These are phyloP conservation scores for Ophiostoma triangulosporum DNA, from an alignment of 2,329 filamentous ascomycete genomes.

Conservation along the genomic window DNA sequence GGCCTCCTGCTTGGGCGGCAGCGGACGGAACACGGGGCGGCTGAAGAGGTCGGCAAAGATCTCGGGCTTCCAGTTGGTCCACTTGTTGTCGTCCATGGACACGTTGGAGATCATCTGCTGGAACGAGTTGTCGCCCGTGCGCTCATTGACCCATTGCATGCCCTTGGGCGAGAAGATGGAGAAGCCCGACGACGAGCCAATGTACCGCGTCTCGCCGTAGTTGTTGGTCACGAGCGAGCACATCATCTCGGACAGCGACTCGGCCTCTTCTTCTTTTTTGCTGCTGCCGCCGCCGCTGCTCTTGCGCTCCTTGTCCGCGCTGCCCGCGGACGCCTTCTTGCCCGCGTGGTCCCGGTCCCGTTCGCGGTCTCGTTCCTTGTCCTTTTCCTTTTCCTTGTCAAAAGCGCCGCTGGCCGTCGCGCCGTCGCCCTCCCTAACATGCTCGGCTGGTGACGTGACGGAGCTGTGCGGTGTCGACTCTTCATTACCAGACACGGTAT, in stretches of 20 bases:
- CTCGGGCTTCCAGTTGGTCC: conserved; percentile 97
- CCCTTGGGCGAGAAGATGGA: conserved; percentile 98
- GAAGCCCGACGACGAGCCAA: conserved; percentile 93
- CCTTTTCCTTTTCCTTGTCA: not conserved
- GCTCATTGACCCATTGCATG: conserved; percentile 96
- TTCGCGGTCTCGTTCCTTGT: not conserved
- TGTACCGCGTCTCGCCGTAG: conserved; percentile 87
- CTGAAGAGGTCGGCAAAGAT: conserved; percentile 88
- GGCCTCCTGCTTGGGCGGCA: conserved; percentile 79
- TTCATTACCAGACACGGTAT: conserved; percentile 27
- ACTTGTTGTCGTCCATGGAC: conserved; percentile 87
- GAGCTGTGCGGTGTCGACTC: conserved; percentile 37
- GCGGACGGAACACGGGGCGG: conserved; percentile 65
- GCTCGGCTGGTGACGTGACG: conserved; percentile 38
- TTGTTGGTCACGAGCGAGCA: conserved; percentile 94
- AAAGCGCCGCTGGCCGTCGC: not conserved
- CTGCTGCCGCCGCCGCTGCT: conserved; percentile 19
- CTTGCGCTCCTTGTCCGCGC: not conserved
- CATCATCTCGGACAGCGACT: conserved; percentile 94
- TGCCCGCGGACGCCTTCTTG: not conserved
- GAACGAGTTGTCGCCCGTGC: conserved; percentile 91
- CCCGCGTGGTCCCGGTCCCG: not conserved
- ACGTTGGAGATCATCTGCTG: conserved; percentile 87
- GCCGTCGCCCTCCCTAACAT: conserved; percentile 23
- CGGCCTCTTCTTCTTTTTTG: conserved; percentile 56